Evolutionary conservation across 2,329 filamentous ascomycete genomes (phyloP).

Genomic region (Diaporthe vexans): DNA sequence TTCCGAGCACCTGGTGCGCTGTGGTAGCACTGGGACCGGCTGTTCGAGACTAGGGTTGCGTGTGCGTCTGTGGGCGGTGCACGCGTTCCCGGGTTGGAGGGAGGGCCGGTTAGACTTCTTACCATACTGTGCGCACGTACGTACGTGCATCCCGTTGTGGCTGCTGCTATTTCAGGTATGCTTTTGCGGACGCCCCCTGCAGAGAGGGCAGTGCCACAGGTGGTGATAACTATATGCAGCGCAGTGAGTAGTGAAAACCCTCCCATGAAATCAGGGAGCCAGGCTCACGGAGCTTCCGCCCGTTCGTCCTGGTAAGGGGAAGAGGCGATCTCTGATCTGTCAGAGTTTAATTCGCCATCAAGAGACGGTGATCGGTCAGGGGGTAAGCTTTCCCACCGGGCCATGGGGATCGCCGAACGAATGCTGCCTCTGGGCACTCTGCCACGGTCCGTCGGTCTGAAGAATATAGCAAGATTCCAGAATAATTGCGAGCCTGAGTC

Average conservation of each 20-base stretch:
- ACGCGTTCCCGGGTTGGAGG: background rate
- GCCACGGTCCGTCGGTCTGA: background rate
- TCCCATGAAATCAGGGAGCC: background rate
- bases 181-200: conserved; percentile 6
- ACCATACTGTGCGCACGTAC: background rate
- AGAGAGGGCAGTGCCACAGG: conserved; percentile 7
- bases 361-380: background rate
- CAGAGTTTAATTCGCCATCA: background rate
- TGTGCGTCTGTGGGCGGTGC: conserved; percentile 25
- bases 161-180: conserved; percentile 26
- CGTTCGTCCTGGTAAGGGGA: background rate
- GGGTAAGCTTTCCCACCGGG: background rate
- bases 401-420: background rate
- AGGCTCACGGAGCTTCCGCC: conserved; percentile 1
- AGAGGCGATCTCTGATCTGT: conserved; percentile 21
- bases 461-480: background rate
- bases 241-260: background rate
- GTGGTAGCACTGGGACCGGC: background rate
- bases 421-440: background rate
- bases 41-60: conserved; percentile 23
- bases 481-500: background rate
- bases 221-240: background rate
- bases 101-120: background rate
- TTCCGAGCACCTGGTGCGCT: conserved; percentile 26
- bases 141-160: background rate